Percentiles rank a stretch among this genome's conserved stretches.
phyloP scores from a whole-genome alignment of 768 basidiomycete genomes.

The Trametes coccinea region DNA sequence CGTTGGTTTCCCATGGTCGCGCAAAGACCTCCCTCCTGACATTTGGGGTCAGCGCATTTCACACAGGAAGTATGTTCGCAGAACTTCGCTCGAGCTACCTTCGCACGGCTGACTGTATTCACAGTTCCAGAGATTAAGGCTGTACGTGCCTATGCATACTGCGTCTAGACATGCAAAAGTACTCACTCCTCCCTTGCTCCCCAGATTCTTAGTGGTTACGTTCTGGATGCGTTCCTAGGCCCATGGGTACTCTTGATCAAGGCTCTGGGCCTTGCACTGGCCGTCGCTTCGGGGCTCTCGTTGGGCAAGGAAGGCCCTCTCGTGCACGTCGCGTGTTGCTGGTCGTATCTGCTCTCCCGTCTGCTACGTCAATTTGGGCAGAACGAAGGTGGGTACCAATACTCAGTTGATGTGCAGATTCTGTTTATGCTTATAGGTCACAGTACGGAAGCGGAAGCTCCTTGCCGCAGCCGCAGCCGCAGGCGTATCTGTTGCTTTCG shows the following conservation, averaged over 20 bases:
- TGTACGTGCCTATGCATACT: conserved; percentile 38
- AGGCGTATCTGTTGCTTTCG: conserved; percentile 87
- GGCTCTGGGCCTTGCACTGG: conserved; percentile 75
- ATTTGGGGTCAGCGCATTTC: conserved; percentile 55
- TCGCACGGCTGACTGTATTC: neutral
- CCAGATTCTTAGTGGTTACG: conserved; percentile 81
- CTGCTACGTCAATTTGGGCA: conserved; percentile 69
- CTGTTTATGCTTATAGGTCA: neutral
- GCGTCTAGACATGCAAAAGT: neutral
- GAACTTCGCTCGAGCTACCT: neutral
- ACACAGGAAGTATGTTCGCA: conserved; percentile 70
- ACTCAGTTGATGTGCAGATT: neutral
- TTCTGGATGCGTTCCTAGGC: conserved; percentile 84
- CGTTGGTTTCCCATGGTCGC: conserved; percentile 26
- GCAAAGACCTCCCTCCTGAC: neutral
- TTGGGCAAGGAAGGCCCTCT: conserved; percentile 89
- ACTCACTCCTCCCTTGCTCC: neutral
- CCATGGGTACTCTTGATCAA: conserved; percentile 88
- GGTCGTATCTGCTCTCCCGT: conserved; percentile 68
- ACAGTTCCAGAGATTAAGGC: conserved; percentile 80
- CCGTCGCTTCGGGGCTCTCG: conserved; percentile 83
- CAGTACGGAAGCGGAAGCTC: conserved; percentile 79
- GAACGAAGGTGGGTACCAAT: conserved; percentile 62
- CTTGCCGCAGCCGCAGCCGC: conserved; percentile 83
- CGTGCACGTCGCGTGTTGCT: conserved; percentile 83